phyloP scores from a whole-genome alignment of 2,329 filamentous ascomycete species.

The Camptophora hylomeconis region DNA sequence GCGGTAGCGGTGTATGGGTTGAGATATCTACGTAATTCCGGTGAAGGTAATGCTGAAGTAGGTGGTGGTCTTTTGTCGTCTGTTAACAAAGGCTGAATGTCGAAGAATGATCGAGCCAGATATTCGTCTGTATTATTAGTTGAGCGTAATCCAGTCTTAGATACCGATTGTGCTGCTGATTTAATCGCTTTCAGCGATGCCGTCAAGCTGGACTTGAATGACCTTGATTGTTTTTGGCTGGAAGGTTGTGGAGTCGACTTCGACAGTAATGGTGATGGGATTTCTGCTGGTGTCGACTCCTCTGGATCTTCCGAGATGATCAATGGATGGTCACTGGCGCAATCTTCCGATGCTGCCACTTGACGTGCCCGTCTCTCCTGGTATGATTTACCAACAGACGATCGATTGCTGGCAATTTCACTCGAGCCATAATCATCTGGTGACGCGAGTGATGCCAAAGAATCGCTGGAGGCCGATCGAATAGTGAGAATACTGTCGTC shows the following conservation, averaged over 20 bases:
- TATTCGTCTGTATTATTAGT: slow-evolving; percentile 45
- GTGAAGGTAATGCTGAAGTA: slow-evolving; percentile 39
- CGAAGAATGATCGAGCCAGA: slow-evolving; percentile 44
- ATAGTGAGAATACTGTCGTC: slow-evolving; percentile 31
- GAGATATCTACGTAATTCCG: slow-evolving; percentile 46
- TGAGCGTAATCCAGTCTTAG: slow-evolving; percentile 34
- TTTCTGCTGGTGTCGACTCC: slow-evolving; percentile 6
- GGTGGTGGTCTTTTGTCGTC: slow-evolving; percentile 47
- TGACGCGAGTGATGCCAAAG: slow-evolving; percentile 40
- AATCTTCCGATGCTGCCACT: slow-evolving; percentile 41
- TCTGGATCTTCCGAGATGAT: slow-evolving; percentile 17
- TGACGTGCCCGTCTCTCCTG: slow-evolving; percentile 32
- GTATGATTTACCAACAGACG: slow-evolving; percentile 24
- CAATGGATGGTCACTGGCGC: slow-evolving; percentile 44
- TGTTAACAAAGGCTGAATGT: slow-evolving; percentile 43
- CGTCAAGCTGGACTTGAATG: slow-evolving; percentile 51
- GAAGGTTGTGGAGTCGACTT: slow-evolving; percentile 10
- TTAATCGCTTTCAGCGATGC: slow-evolving; percentile 49
- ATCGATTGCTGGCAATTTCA: slow-evolving; percentile 30
- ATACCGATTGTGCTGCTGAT: slow-evolving; percentile 47
- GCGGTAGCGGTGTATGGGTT: slow-evolving; percentile 31
- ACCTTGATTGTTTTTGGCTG: slow-evolving; percentile 21
- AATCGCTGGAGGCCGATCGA: slow-evolving; percentile 45
- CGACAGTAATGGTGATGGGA: slow-evolving; percentile 16
- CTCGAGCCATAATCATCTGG: slow-evolving; percentile 32